Evolutionary conservation across 345 rosid genomes (phyloP).

Genomic region (Bruguiera parviflora): DNA sequence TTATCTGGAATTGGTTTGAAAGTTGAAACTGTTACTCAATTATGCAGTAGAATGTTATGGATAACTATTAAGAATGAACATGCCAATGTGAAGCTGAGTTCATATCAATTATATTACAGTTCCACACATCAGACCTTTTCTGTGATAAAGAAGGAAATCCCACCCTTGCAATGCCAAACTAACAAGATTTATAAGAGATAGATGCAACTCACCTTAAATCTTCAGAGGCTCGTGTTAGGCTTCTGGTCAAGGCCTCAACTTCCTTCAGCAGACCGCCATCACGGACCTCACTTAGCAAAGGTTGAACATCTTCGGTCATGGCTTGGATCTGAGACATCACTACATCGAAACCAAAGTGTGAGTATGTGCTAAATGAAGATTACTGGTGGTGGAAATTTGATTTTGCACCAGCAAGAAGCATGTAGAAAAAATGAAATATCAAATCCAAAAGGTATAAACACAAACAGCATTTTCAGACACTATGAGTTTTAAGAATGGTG

Average conservation of each 20-base stretch:
- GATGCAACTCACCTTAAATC: slow-evolving; percentile 64
- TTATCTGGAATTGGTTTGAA: too few relatives aligned
- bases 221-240: slow-evolving; percentile 79
- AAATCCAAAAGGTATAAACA: too few relatives aligned
- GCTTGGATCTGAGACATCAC: slow-evolving; percentile 90
- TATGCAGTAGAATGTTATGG: too few relatives aligned
- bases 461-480: too few relatives aligned
- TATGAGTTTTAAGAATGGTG: too few relatives aligned
- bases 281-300: slow-evolving; percentile 84
- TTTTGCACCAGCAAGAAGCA: not conserved
- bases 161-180: too few relatives aligned
- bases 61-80: not conserved
- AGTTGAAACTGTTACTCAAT: too few relatives aligned
- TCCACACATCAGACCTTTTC: not conserved
- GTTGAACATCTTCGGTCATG: slow-evolving; percentile 97
- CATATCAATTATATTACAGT: not conserved
- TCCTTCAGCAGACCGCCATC: slow-evolving; percentile 86
- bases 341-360: slow-evolving; percentile 53
- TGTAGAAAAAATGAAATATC: too few relatives aligned
- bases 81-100: not conserved
- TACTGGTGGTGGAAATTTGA: not conserved
- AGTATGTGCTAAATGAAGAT: slow-evolving; percentile 25
- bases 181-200: not conserved
- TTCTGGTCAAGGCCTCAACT: slow-evolving; percentile 76
- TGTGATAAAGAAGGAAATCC: not conserved